phyloP scores from a whole-genome alignment of 495 filamentous ascomycete species.

The Talaromyces liani region DNA sequence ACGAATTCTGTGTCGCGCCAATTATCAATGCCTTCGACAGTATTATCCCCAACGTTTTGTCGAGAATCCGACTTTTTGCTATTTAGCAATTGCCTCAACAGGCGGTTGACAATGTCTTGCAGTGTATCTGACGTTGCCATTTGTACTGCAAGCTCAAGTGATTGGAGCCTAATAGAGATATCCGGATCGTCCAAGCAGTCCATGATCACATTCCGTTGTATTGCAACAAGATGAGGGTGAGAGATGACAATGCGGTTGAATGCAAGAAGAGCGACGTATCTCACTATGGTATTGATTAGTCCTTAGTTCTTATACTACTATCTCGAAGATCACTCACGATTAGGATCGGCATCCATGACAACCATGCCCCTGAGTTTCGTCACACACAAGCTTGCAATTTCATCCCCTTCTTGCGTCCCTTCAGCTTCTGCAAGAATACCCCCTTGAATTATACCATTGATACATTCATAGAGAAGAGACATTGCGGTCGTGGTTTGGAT shows the following conservation, averaged over 20 bases:
- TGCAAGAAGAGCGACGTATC: slow-evolving; percentile 93
- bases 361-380: slow-evolving; percentile 91
- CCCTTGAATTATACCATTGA: slow-evolving; percentile 95
- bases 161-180: slow-evolving; percentile 91
- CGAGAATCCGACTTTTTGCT: slow-evolving; percentile 25
- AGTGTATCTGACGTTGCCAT: slow-evolving; percentile 87
- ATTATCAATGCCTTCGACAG: not conserved
- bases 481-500: slow-evolving; percentile 93
- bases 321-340: slow-evolving; percentile 47
- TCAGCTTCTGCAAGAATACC: slow-evolving; percentile 79
- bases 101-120: slow-evolving; percentile 70
- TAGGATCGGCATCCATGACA: slow-evolving; percentile 84
- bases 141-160: slow-evolving; percentile 79
- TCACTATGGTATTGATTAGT: slow-evolving; percentile 64
- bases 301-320: no score
- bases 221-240: slow-evolving; percentile 76
- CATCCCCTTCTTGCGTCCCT: slow-evolving; percentile 71
- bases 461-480: slow-evolving; percentile 95
- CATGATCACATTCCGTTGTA: slow-evolving; percentile 92
- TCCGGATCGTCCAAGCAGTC: slow-evolving; percentile 92
- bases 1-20: not conserved
- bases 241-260: slow-evolving; percentile 89
- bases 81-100: slow-evolving; percentile 72
- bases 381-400: slow-evolving; percentile 90
- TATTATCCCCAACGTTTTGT: slow-evolving; percentile 5